phyloP scores from a whole-genome alignment of 2,329 filamentous ascomycete species.

The Chaetothyriales sp. region DNA sequence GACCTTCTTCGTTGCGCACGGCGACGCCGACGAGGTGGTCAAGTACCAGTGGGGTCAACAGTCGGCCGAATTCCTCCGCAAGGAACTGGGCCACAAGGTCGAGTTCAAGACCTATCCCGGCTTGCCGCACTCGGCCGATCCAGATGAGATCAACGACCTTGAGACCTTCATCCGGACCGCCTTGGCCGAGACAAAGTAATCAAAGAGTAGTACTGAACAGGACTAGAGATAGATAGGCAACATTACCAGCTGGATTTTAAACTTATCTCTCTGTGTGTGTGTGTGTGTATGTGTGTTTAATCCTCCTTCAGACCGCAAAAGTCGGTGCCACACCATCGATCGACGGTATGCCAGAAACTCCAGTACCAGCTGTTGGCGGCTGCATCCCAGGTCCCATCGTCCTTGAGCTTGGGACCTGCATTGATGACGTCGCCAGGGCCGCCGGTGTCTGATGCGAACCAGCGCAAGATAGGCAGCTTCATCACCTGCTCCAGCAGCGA shows the following conservation, averaged over 20 bases:
- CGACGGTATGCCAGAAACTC: conserved; percentile 43
- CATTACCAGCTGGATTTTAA: too few relatives aligned
- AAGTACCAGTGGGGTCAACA: conserved; percentile 50
- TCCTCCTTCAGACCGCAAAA: conserved; percentile 43
- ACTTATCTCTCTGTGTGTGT: too few relatives aligned
- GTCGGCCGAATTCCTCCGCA: conserved; percentile 53
- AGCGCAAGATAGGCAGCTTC: conserved; percentile 53
- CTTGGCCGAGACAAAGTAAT: neutral
- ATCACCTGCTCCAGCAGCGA: conserved; percentile 49
- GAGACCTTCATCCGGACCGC: conserved; percentile 43
- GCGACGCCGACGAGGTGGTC: conserved; percentile 61
- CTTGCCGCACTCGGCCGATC: conserved; percentile 60
- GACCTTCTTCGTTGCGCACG: conserved; percentile 79
- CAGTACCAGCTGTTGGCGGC: conserved; percentile 33
- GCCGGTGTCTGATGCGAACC: conserved; percentile 42
- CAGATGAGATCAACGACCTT: conserved; percentile 67
- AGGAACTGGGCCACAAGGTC: conserved; percentile 55
- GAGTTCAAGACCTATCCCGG: conserved; percentile 63
- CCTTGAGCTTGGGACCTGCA: conserved; percentile 30
- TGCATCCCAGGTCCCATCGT: conserved; percentile 27
- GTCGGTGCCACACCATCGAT: conserved; percentile 42
- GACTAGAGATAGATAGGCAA: too few relatives aligned
- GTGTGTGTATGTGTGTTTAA: conserved; percentile 14
- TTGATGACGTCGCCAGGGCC: conserved; percentile 26
- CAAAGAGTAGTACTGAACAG: neutral